Evolutionary conservation across 1,139 yeast species (phyloP), one percentile per base, ranked within the genome.

Genomic region (Zygosaccharomyces sapae): DNA sequence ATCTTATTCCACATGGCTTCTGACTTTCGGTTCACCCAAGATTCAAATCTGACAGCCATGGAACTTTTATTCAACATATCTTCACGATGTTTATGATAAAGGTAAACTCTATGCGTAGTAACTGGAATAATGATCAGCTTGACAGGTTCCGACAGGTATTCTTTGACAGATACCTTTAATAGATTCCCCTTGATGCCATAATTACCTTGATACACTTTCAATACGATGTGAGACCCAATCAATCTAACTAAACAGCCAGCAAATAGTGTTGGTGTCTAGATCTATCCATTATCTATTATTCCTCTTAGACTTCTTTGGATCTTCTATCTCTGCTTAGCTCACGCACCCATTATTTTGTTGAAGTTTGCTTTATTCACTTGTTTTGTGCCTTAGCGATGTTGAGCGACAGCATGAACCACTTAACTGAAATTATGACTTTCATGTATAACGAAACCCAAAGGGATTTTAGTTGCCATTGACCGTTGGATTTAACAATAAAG

Each of bases 51-150:
- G 4, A 69, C 62, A 10, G 69, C 12, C 20, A 44, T 50, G 1
- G 72, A 68, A 16, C 54, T 45, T 41, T 51, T 61, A 47, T 67
- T 66, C 10, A 69, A 45, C 1, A 70, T 59, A 2, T 55, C 58
- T 7, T 64, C 73, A 37, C 73, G 69, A 58, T 81, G 85, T 59
- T 80, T 76, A 64, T 83, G 83, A 58, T 80, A 77, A 10, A 83
- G 65, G 59, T 73, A 83, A 4, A 83, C 74, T 51, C 73, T 74
- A 41, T 70, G 63, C 3, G 77, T 70, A 3, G 86, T 81, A 18
- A 84, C 70, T 3, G 92, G 92, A 5, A 83, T 67, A 7, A 83
- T 68, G 16, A 81, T 67, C 13, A 81, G 68, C 54, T 75, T 79
- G 34, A 78, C 72, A 5, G 79, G 67, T 45, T 65, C 62, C n/a